These are phyloP conservation scores for Pseudonitzschia delicatissima DNA, from an alignment of 108 stramenopile genomes.

Conservation along the genomic window DNA sequence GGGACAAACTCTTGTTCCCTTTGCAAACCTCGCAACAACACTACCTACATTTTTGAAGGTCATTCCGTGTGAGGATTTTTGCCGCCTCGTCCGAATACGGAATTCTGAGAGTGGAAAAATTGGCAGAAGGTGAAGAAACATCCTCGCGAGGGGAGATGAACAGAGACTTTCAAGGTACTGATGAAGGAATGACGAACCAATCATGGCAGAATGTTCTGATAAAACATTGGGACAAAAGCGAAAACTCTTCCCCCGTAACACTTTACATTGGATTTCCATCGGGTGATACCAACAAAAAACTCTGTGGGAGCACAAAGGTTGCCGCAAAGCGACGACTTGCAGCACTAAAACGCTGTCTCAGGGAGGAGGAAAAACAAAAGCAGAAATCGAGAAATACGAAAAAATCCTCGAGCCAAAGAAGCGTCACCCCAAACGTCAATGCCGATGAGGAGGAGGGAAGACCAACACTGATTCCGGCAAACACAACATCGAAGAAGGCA, in stretches of 20 bases:
- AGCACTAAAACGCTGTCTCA: slow-evolving; percentile 52
- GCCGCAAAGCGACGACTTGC: slow-evolving; percentile 71
- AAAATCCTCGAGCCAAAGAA: background rate
- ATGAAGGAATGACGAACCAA: too few relatives aligned
- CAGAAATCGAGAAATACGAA: background rate
- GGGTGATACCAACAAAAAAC: slow-evolving; percentile 33
- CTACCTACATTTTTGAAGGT: slow-evolving; percentile 31
- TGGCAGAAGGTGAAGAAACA: too few relatives aligned
- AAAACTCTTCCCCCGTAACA: too few relatives aligned
- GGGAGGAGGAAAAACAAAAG: slow-evolving; percentile 18
- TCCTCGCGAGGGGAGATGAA: too few relatives aligned
- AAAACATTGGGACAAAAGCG: background rate
- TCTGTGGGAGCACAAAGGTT: slow-evolving; percentile 74
- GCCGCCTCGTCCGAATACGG: slow-evolving; percentile 37
- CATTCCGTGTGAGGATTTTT: slow-evolving; percentile 21
- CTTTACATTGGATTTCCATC: slow-evolving; percentile 61
- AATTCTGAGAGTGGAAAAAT: slow-evolving; percentile 33
- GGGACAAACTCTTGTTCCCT: slow-evolving; percentile 55
- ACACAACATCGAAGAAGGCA: background rate
- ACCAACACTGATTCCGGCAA: background rate
- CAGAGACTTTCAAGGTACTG: too few relatives aligned
- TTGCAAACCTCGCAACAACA: slow-evolving; percentile 40
- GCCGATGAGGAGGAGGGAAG: too few relatives aligned
- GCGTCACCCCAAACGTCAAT: too few relatives aligned
- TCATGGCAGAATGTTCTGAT: background rate